Conservation (phyloP, 176 grass and related monocot species). For the Ensete glaucum region DNA sequence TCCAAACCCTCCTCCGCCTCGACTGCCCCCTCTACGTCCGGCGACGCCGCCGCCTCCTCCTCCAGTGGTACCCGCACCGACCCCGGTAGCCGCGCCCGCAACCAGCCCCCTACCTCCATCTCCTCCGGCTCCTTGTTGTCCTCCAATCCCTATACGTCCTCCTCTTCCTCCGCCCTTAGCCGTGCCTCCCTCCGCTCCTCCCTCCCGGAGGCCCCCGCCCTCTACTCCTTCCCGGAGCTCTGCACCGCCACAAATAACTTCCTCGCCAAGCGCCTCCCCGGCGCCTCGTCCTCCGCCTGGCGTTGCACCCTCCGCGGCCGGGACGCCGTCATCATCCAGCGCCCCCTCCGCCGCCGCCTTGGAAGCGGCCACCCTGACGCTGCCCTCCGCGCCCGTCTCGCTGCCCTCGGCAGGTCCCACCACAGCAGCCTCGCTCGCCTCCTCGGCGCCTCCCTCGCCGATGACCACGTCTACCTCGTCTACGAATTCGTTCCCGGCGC, state of each 20-base stretch:
- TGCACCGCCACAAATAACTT: neutral
- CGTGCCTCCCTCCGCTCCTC: conserved; percentile 36
- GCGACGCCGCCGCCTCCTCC: neutral
- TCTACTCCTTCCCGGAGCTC: conserved; percentile 60
- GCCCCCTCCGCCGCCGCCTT: conserved; percentile 1
- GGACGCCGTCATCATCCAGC: no score
- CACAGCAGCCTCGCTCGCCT: conserved; percentile 42
- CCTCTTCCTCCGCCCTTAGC: no score
- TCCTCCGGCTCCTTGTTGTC: conserved; percentile 26
- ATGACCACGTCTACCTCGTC: conserved; percentile 40
- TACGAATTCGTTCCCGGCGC: conserved; percentile 27
- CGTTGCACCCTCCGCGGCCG: no score
- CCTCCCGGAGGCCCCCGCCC: conserved; percentile 21
- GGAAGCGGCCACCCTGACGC: neutral
- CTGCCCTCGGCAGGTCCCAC: conserved; percentile 27
- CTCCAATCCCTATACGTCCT: conserved; percentile 12
- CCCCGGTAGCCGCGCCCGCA: neutral
- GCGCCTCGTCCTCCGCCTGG: no score
- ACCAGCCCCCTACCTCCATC: conserved; percentile 3
- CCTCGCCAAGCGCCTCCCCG: no score
- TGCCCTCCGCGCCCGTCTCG: conserved; percentile 16
- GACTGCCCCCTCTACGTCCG: no score
- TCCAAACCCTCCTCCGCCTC: neutral
- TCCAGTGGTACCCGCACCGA: neutral
- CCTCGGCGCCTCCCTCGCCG: conserved; percentile 32